Base-by-base conservation (phyloP, 2,329 filamentous ascomycete species). In the Penicillium sp. region DNA sequence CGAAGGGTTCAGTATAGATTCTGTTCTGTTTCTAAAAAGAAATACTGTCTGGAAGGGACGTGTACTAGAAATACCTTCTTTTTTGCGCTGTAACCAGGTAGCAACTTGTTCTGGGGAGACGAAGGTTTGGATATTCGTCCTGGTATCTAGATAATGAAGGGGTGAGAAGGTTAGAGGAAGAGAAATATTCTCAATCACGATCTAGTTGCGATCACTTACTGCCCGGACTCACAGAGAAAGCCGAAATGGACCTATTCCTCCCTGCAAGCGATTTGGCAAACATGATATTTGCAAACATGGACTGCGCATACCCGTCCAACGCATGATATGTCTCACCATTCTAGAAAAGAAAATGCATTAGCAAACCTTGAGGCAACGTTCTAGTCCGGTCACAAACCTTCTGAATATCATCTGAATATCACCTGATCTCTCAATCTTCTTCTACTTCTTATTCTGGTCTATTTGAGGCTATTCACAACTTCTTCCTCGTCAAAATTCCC, bases 201-300 rank as follows among this genome's bases (percentile, higher is more conserved):
- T 7, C 13, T 8, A n/a, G 14, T 13, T 33, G 6, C 5, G 5
- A 8, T 10, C 3, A 62, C 64, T 59, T 26, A 68, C 65, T 67
- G 29, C 66, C 66, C 4, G 67, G 64, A 51, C 67, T 67, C 1
- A 61, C 63, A 19, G 65, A 62, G 46, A 68, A 69, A 0, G 63
- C 60, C 18, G 36, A 28, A 24, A 66, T 61, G 1, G 53, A 60
- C 26, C 46, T 36, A 28, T 45, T 29, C 3, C 19, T 19, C 26
- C 47, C 51, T 13, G 65, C 63, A 19, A 69, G 39, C 21, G 51
- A 57, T 49, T 67, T 67, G 26, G 52, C 47, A 28, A 68, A 62
- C 43, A 62, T 40, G 40, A 69, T 58, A 48, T 68, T 66, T 23
- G 67, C 67, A 43, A 66, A 60, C 63, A 63, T 68, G 3, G 66